These are phyloP conservation scores for Jaminaea rosea DNA, from an alignment of 1,284 basidiomycete genomes.

Conservation along the genomic window DNA sequence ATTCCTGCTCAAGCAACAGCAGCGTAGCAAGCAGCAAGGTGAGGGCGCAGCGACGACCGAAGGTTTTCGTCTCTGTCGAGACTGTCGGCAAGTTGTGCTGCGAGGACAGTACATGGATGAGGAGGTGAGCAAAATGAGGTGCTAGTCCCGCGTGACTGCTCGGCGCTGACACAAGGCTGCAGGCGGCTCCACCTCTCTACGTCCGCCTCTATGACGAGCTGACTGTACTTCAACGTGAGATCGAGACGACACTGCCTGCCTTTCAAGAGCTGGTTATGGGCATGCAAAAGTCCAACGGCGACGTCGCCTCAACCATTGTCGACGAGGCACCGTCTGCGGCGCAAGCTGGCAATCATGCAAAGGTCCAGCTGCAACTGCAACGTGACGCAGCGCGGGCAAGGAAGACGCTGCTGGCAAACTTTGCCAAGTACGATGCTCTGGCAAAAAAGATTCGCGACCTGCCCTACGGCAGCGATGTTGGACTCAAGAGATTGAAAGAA, in stretches of 20 bases:
- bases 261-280: slow-evolving; percentile 62
- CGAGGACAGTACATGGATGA: slow-evolving; percentile 49
- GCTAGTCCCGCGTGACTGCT: neutral
- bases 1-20: neutral
- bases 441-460: slow-evolving; percentile 72
- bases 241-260: slow-evolving; percentile 60
- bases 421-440: slow-evolving; percentile 77
- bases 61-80: slow-evolving; percentile 60
- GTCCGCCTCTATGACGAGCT: slow-evolving; percentile 55
- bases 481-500: slow-evolving; percentile 71
- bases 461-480: slow-evolving; percentile 46
- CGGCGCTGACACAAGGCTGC: slow-evolving; percentile 69
- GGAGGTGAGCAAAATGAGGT: neutral
- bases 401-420: slow-evolving; percentile 70
- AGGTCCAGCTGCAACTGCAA: slow-evolving; percentile 26
- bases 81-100: slow-evolving; percentile 70
- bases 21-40: neutral
- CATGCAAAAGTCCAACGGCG: slow-evolving; percentile 52
- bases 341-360: neutral
- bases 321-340: neutral
- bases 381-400: slow-evolving; percentile 61
- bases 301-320: slow-evolving; percentile 29
- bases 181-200: slow-evolving; percentile 58
- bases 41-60: slow-evolving; percentile 3
- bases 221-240: slow-evolving; percentile 66